A percentile compares a stretch with the other conserved stretches of the same genome.
Conservation (phyloP, 768 basidiomycete genomes). For the Pisolithus orientalis region DNA sequence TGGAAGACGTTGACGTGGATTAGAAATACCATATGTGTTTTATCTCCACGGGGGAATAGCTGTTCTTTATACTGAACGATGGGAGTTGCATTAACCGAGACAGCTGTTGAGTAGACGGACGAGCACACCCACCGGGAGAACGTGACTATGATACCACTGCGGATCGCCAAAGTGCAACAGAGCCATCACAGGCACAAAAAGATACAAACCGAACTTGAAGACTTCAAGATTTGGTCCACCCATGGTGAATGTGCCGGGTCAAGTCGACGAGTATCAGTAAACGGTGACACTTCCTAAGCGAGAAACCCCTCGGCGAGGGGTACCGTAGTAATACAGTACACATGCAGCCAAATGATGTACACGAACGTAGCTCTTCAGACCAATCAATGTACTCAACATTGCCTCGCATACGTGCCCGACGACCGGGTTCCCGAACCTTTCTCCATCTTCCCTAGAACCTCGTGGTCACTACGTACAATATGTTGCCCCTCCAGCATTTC, state of each 20-base stretch:
- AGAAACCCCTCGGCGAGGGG: not conserved
- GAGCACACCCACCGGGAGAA: conserved; percentile 56
- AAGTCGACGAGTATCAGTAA: no score
- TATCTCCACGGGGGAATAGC: conserved; percentile 60
- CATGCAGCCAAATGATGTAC: not conserved
- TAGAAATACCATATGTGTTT: conserved; percentile 42
- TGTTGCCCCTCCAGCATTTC: conserved; percentile 29
- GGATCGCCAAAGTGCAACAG: conserved; percentile 86
- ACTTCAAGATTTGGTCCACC: conserved; percentile 80
- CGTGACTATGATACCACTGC: conserved; percentile 74
- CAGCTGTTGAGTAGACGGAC: not conserved
- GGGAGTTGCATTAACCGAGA: not conserved
- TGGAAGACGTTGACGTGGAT: not conserved
- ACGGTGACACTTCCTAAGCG: no score
- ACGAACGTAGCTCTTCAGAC: not conserved
- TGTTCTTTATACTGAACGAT: conserved; percentile 58
- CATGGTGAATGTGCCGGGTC: conserved; percentile 38
- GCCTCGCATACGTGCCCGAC: conserved; percentile 63
- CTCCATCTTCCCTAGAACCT: conserved; percentile 37
- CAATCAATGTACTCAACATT: conserved; percentile 40
- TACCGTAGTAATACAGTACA: not conserved
- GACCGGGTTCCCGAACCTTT: conserved; percentile 39
- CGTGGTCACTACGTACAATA: conserved; percentile 20
- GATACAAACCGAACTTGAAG: conserved; percentile 84
- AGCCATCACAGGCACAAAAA: conserved; percentile 76